phyloP scores from a whole-genome alignment of 768 basidiomycete species.

The Paxillus ammoniavirescens region DNA sequence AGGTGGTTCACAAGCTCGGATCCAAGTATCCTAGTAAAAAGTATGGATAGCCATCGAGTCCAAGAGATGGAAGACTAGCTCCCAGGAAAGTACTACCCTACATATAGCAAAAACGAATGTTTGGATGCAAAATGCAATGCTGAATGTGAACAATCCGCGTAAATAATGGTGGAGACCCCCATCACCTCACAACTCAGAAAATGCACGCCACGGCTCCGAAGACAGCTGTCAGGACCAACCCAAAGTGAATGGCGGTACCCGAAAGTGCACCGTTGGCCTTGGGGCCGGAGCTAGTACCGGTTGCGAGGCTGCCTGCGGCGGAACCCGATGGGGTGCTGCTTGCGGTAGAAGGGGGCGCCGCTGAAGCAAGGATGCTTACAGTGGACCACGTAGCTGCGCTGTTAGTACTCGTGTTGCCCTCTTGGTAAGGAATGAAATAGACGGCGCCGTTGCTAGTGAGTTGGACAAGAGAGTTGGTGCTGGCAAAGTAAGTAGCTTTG shows the following conservation, averaged over 20 bases:
- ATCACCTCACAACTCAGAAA: conserved; percentile 3
- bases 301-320: conserved; percentile 14
- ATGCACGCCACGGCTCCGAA: conserved; percentile 17
- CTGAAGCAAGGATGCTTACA: conserved; percentile 44
- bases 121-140: neutral
- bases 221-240: conserved; percentile 9
- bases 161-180: conserved; percentile 6
- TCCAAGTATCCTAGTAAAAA: neutral
- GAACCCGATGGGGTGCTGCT: conserved; percentile 16
- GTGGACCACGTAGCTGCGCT: conserved; percentile 47
- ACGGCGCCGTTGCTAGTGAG: conserved; percentile 60
- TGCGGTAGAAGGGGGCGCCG: conserved; percentile 36
- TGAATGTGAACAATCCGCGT: neutral
- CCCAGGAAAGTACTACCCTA: neutral
- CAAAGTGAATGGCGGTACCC: conserved; percentile 11
- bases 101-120: neutral
- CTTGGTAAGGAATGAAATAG: conserved; percentile 57
- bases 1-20: no score
- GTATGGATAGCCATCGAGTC: neutral
- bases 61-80: neutral
- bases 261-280: conserved; percentile 10
- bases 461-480: conserved; percentile 61
- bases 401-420: conserved; percentile 43
- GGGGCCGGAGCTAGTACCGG: conserved; percentile 7
- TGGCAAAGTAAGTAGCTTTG: conserved; percentile 61